A percentile compares a stretch with the other conserved stretches of the same genome.
phyloP scores from a whole-genome alignment of 805 yeast genomes.

The Jamesozyma spencerorum region DNA sequence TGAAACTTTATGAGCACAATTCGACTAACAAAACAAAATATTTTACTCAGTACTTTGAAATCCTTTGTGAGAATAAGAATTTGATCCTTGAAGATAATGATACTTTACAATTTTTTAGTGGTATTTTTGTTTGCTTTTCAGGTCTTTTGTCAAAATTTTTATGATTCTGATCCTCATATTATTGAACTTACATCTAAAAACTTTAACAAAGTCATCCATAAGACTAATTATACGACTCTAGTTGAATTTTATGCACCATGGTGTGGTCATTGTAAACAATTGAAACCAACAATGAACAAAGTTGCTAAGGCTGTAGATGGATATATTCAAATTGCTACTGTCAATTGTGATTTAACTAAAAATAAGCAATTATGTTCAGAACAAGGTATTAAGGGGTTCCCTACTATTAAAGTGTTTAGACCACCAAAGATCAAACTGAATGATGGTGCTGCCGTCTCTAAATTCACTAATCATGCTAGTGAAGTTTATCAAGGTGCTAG shows the following conservation, averaged over 20 bases:
- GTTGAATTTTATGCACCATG: constrained; percentile 94
- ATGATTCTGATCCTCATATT: constrained; percentile 32
- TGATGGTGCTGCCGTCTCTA: constrained; percentile 7
- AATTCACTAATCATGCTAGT: constrained; percentile 34
- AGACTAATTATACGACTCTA: constrained; percentile 67
- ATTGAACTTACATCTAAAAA: constrained; percentile 47
- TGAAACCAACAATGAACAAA: constrained; percentile 55
- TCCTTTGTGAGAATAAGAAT: no score
- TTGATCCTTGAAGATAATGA: background rate
- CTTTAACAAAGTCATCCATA: constrained; percentile 57
- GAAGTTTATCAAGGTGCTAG: constrained; percentile 60
- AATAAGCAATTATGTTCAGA: constrained; percentile 64
- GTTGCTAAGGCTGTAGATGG: constrained; percentile 53
- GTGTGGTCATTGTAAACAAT: constrained; percentile 88
- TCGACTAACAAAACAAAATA: no score
- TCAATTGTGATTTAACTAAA: constrained; percentile 67
- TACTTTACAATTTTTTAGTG: background rate
- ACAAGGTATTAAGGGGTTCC: constrained; percentile 66
- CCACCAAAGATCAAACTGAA: constrained; percentile 53
- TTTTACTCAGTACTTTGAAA: no score
- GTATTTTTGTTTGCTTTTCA: background rate
- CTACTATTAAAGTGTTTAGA: constrained; percentile 72
- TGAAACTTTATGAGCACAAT: no score
- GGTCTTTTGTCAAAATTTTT: constrained; percentile 22
- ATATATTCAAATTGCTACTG: constrained; percentile 62